These are phyloP conservation scores for Coemansia sp. DNA, from an alignment of 192 early-diverging fungal genomes.

Conservation along the genomic window DNA sequence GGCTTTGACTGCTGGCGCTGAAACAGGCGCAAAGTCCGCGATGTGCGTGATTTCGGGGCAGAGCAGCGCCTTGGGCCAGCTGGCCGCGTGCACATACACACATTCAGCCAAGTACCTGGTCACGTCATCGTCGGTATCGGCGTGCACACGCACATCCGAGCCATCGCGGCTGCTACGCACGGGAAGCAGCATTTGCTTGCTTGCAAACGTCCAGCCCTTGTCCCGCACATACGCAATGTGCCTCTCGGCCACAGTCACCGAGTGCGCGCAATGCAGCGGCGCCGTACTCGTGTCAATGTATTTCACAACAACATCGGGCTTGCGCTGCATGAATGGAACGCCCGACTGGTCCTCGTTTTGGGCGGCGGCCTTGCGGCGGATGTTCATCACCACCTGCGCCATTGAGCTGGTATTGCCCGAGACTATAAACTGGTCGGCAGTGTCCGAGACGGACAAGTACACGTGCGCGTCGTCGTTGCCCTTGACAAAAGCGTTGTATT, in stretches of 20 bases:
- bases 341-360: slow-evolving; percentile 75
- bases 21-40: slow-evolving; percentile 69
- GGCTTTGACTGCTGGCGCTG: slow-evolving; percentile 73
- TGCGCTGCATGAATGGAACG: slow-evolving; percentile 80
- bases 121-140: not conserved
- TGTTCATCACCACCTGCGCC: slow-evolving; percentile 77
- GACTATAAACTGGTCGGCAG: slow-evolving; percentile 69
- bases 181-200: slow-evolving; percentile 60
- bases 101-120: slow-evolving; percentile 13
- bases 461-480: slow-evolving; percentile 56
- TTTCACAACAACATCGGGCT: slow-evolving; percentile 73
- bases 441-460: slow-evolving; percentile 74
- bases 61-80: slow-evolving; percentile 24
- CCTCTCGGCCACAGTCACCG: slow-evolving; percentile 56
- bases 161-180: slow-evolving; percentile 71
- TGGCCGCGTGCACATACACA: slow-evolving; percentile 17
- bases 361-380: slow-evolving; percentile 81
- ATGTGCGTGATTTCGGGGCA: slow-evolving; percentile 58
- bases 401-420: slow-evolving; percentile 80
- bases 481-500: slow-evolving; percentile 66
- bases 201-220: slow-evolving; percentile 63
- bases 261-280: slow-evolving; percentile 80
- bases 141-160: slow-evolving; percentile 8
- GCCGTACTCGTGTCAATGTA: slow-evolving; percentile 61
- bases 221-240: slow-evolving; percentile 65